phyloP scores from a whole-genome alignment of 306 rosid species.

The Alnus glutinosa region DNA sequence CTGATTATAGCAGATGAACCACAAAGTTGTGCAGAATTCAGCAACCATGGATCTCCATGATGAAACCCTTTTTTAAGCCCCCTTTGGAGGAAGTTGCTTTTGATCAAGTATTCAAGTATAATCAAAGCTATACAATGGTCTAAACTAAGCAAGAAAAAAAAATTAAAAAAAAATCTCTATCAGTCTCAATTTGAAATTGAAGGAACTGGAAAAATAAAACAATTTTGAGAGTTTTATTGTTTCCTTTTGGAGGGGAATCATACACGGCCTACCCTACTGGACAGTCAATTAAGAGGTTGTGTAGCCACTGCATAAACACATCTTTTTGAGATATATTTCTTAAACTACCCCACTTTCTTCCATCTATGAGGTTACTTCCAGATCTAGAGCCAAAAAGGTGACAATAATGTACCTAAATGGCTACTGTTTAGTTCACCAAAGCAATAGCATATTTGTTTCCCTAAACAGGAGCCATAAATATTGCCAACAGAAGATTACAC shows the following conservation, averaged over 20 bases:
- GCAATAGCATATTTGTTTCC: neutral
- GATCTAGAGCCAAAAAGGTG: neutral
- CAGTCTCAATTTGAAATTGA: too few species aligned
- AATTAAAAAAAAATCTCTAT: too few species aligned
- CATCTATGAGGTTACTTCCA: neutral
- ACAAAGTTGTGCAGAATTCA: neutral
- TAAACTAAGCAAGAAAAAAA: too few species aligned
- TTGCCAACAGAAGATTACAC: neutral
- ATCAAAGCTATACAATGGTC: too few species aligned
- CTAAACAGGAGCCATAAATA: neutral
- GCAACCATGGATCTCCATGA: neutral
- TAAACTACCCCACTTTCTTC: too few species aligned
- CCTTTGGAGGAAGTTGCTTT: neutral
- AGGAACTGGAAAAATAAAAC: too few species aligned
- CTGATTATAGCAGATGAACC: neutral
- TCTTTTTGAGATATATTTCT: neutral
- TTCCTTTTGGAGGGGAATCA: neutral
- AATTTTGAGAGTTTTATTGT: too few species aligned
- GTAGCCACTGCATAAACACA: neutral
- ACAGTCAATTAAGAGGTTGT: neutral
- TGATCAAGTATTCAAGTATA: too few species aligned
- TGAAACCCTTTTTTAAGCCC: neutral
- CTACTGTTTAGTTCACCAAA: neutral
- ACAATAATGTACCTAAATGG: neutral
- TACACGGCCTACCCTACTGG: neutral